Percentiles rank a stretch among this genome's conserved stretches.
phyloP scores from a whole-genome alignment of 495 filamentous ascomycete species.

The Tuber brumale region DNA sequence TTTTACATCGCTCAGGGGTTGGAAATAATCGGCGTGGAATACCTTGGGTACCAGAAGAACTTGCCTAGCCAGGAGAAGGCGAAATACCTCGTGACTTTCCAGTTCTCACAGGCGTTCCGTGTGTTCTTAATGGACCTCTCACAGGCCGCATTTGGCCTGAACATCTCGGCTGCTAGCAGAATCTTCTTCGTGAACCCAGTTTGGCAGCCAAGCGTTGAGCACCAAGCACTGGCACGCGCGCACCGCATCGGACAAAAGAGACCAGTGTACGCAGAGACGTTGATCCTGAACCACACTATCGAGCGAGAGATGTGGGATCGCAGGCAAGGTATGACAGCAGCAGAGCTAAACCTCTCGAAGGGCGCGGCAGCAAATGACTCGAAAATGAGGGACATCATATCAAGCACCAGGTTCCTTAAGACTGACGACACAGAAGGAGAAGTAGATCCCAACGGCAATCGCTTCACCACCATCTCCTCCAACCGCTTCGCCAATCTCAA shows the following conservation, averaged over 20 bases:
- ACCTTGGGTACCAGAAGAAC: constrained; percentile 75
- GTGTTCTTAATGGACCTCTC: constrained; percentile 85
- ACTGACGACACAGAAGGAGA: constrained; percentile 48
- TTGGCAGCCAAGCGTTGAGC: constrained; percentile 76
- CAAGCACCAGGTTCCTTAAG: constrained; percentile 60
- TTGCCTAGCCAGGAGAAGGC: constrained; percentile 56
- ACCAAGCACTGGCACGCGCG: constrained; percentile 85
- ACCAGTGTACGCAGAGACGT: constrained; percentile 77
- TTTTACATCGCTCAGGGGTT: constrained; percentile 76
- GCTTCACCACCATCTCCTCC: not conserved
- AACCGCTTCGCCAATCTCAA: constrained; percentile 48
- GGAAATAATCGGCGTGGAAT: constrained; percentile 66
- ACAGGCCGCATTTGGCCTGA: constrained; percentile 80
- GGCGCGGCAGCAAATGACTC: constrained; percentile 65
- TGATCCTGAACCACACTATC: constrained; percentile 72
- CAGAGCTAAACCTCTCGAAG: constrained; percentile 64
- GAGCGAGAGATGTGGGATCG: constrained; percentile 78
- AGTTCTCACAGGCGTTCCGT: constrained; percentile 55
- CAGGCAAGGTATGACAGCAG: constrained; percentile 66
- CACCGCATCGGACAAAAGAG: constrained; percentile 79
- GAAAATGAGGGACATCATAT: constrained; percentile 71
- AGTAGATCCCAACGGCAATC: constrained; percentile 47
- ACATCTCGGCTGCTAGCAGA: constrained; percentile 71
- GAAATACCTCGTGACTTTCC: constrained; percentile 72
- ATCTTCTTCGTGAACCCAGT: constrained; percentile 92